These are phyloP conservation scores for Lasiodiplodia gonubiensis DNA, from an alignment of 2,329 filamentous ascomycete genomes.

Conservation along the genomic window DNA sequence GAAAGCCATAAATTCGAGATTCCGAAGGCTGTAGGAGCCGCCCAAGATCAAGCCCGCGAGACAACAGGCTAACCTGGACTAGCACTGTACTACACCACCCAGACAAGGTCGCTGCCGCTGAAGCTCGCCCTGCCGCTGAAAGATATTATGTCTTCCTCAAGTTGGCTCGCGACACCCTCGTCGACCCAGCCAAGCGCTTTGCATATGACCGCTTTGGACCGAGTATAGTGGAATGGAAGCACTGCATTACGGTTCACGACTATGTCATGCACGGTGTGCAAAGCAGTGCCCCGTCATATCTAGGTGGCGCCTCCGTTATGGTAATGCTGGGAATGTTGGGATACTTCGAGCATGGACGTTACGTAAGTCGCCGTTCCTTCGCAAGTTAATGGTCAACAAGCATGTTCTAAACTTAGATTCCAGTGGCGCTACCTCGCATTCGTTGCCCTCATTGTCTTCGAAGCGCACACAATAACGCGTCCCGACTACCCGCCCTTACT, in stretches of 20 bases:
- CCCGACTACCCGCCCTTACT: conserved; percentile 53
- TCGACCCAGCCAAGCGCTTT: conserved; percentile 77
- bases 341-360: conserved; percentile 69
- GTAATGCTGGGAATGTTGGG: conserved; percentile 68
- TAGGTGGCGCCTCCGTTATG: conserved; percentile 61
- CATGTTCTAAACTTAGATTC: background rate
- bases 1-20: conserved; percentile 79
- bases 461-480: conserved; percentile 63
- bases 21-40: conserved; percentile 68
- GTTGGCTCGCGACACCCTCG: conserved; percentile 79
- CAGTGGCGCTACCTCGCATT: conserved; percentile 59
- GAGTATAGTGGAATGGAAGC: conserved; percentile 68
- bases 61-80: background rate
- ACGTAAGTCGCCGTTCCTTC: conserved; percentile 42
- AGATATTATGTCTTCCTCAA: conserved; percentile 81
- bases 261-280: conserved; percentile 73
- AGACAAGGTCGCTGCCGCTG: conserved; percentile 69
- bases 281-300: conserved; percentile 66
- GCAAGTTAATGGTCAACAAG: background rate
- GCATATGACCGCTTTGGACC: conserved; percentile 91
- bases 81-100: conserved; percentile 72
- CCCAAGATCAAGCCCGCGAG: background rate
- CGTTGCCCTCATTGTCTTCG: conserved; percentile 60
- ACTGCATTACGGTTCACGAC: conserved; percentile 72
- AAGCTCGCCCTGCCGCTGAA: conserved; percentile 49